phyloP scores from a whole-genome alignment of 202 grass and related monocot genomes.

The Alloteropsis angusta region DNA sequence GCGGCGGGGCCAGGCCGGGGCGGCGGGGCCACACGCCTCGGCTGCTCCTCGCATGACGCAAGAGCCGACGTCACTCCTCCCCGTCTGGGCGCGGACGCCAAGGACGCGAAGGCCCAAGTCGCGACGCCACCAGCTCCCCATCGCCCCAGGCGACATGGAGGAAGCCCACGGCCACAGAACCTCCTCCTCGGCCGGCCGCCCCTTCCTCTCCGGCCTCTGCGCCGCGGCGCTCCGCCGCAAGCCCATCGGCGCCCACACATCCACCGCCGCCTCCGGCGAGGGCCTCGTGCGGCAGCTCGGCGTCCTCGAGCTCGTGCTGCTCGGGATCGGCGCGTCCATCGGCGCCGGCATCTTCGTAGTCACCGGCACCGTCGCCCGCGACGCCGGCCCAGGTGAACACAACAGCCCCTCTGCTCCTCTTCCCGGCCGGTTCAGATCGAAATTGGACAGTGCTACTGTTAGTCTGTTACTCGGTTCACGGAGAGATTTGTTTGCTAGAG shows the following conservation, averaged over 20 bases:
- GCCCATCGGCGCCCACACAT: slow-evolving; percentile 29
- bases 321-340: slow-evolving; percentile 90
- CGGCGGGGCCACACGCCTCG: background rate
- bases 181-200: slow-evolving; percentile 14
- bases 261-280: slow-evolving; percentile 25
- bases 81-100: slow-evolving; percentile 32
- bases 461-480: background rate
- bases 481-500: background rate
- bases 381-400: slow-evolving; percentile 73
- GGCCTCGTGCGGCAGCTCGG: slow-evolving; percentile 83
- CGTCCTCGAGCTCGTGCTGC: slow-evolving; percentile 62
- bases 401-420: background rate
- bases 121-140: slow-evolving; percentile 22
- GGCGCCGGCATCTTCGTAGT: slow-evolving; percentile 94
- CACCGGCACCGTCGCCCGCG: slow-evolving; percentile 91
- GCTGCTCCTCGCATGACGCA: slow-evolving; percentile 25
- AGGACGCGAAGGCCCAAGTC: slow-evolving; percentile 14
- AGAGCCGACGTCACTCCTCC: slow-evolving; percentile 31
- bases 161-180: slow-evolving; percentile 11
- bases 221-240: slow-evolving; percentile 72
- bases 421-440: background rate
- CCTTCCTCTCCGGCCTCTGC: slow-evolving; percentile 53
- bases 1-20: background rate
- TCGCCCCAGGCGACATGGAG: slow-evolving; percentile 34
- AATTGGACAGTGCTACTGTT: background rate